A percentile compares a stretch with the other conserved stretches of the same genome.
Conservation (phyloP, 1,139 yeast species). For the Scheffersomyces illinoinensis region DNA sequence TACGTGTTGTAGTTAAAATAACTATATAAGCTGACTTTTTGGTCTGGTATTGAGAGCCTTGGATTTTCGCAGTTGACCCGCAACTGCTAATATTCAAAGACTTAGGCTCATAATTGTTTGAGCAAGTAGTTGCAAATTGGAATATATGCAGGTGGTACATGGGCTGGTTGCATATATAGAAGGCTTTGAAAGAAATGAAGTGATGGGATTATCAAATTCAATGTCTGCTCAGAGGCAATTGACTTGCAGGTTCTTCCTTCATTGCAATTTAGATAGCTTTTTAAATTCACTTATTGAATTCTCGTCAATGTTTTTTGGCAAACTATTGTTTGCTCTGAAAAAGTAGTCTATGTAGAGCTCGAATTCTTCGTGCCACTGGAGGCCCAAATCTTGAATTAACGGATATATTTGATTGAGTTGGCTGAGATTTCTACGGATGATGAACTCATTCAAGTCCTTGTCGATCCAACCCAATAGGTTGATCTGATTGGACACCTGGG, state of each 20-base stretch:
- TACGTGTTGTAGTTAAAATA: background rate
- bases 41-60: too few relatives aligned
- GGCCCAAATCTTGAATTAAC: constrained; percentile 6
- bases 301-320: background rate
- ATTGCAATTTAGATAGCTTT: background rate
- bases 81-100: too few relatives aligned
- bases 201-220: too few relatives aligned
- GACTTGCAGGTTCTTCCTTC: too few relatives aligned
- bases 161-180: too few relatives aligned
- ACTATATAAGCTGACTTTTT: background rate
- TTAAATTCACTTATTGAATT: background rate
- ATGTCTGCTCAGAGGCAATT: background rate
- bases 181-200: too few relatives aligned
- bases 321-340: background rate
- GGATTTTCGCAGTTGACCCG: too few relatives aligned
- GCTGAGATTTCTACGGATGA: constrained; percentile 1
- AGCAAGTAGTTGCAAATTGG: too few relatives aligned
- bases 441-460: constrained; percentile 7
- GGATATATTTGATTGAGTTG: constrained; percentile 7
- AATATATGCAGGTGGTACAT: too few relatives aligned
- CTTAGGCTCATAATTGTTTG: too few relatives aligned
- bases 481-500: constrained; percentile 20
- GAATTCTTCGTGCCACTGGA: constrained; percentile 8
- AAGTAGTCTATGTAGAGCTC: constrained; percentile 1
- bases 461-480: constrained; percentile 6